Evolutionary conservation across 108 stramenopile genomes (phyloP), one percentile per base, ranked within the genome.

Genomic region (Pseudonitzschia multiseries): DNA sequence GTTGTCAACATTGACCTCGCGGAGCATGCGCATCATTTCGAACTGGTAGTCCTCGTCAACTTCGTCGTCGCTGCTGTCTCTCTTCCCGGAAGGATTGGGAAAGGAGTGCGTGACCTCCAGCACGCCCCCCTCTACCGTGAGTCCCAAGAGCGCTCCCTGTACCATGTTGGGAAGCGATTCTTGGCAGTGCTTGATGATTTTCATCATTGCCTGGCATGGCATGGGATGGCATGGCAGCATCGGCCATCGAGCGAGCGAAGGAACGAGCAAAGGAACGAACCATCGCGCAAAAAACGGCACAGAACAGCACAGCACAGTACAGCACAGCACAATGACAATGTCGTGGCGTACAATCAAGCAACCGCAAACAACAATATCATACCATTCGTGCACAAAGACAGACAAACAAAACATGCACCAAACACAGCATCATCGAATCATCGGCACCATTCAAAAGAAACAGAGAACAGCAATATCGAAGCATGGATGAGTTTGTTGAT

Each of bases 1-100:
- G 81, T 95, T 96, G 76, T 99, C 99, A 40, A 98, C 93, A 74
- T 98, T 98, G 70, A 98, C 96, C 86, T 97, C 96, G 56, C 93
- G 81, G 13, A 99, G 85, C 98, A 99, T 97, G 77, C 96, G 93
- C 97, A 99, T 97, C 98, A 99, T 99, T 80, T 99, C 96, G 36
- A 96, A 71, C 77, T 97, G 96, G 72, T 91, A 99, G 20, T 78
- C 84, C n/a, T 87, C 86, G 33, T 84, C 81, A 3, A 83, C 81
- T 14, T 85, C 78, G 46, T 79, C 86, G 53, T 92, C 94, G 60
- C 63, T 79, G 29, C 26, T n/a, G n/a, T n/a, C n/a, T n/a, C n/a
- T 62, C 48, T 84, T 75, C 41, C 78, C 79, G 50, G 82, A 72
- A 24, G 87, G 95, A 65, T 93, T 92, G 26, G 96, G 92, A 74